A percentile compares a stretch with the other conserved stretches of the same genome.
phyloP scores from a whole-genome alignment of 192 early-diverging fungal species.

The Coemansia guatemalensis region DNA sequence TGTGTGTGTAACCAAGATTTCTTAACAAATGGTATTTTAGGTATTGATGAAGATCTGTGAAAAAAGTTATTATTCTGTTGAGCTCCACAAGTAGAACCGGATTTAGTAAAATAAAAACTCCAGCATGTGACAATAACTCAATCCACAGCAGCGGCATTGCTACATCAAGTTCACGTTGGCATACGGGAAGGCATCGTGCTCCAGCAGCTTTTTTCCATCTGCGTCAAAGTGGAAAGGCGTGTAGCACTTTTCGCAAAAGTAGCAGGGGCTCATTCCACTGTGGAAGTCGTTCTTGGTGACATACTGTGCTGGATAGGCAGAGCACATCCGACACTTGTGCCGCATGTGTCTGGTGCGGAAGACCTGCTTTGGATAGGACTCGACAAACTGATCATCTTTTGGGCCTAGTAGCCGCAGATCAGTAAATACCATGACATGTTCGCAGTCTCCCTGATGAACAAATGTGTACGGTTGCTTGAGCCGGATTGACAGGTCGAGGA shows the following conservation, averaged over 20 bases:
- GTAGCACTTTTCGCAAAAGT: conserved; percentile 74
- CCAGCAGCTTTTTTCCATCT: conserved; percentile 52
- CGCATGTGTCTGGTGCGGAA: conserved; percentile 57
- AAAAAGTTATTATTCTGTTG: no score
- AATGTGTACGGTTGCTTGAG: conserved; percentile 69
- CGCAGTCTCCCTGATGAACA: conserved; percentile 77
- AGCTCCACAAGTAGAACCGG: neutral
- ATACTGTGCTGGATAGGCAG: conserved; percentile 58
- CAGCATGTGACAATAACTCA: neutral
- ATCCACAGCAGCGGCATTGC: neutral
- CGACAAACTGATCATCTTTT: conserved; percentile 57
- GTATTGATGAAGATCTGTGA: neutral
- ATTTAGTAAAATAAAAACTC: neutral
- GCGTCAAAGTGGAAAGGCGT: conserved; percentile 66
- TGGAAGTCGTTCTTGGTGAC: conserved; percentile 71
- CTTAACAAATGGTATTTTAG: neutral
- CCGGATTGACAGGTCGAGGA: conserved; percentile 64
- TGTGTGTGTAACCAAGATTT: neutral
- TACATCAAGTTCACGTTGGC: conserved; percentile 51
- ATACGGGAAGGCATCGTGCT: conserved; percentile 55
- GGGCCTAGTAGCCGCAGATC: conserved; percentile 56
- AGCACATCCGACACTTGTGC: conserved; percentile 66
- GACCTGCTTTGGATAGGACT: conserved; percentile 56
- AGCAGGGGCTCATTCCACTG: conserved; percentile 65
- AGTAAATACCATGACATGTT: conserved; percentile 70